Conservation (phyloP, 2,329 filamentous ascomycete species). For the Clarireedia sp. region DNA sequence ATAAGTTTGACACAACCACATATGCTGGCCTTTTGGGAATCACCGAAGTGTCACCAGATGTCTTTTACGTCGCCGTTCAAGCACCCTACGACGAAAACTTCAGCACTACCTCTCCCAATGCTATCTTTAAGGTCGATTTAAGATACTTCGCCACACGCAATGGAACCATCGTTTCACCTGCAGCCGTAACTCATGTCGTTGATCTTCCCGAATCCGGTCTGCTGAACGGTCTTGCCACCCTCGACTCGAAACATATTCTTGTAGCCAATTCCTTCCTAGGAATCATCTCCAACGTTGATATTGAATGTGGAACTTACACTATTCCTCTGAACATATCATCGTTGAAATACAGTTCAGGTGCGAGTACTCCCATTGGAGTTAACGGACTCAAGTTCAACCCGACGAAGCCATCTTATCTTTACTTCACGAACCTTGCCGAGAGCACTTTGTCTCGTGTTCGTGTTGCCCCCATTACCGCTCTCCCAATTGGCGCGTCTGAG, state of each 20-base stretch:
- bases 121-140: constrained; percentile 22
- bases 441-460: not conserved
- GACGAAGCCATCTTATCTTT: constrained; percentile 17
- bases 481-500: not conserved
- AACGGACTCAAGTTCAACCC: constrained; percentile 23
- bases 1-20: constrained; percentile 27
- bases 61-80: constrained; percentile 22
- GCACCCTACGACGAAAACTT: constrained; percentile 26
- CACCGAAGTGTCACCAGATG: constrained; percentile 24
- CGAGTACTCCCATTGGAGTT: constrained; percentile 12
- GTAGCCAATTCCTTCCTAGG: constrained; percentile 20
- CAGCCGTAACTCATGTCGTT: constrained; percentile 9
- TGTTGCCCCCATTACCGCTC: not conserved
- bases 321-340: constrained; percentile 21
- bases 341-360: constrained; percentile 12
- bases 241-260: constrained; percentile 16
- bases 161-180: not conserved
- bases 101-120: constrained; percentile 11
- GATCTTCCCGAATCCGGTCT: constrained; percentile 12
- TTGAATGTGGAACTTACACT: constrained; percentile 18
- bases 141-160: constrained; percentile 8
- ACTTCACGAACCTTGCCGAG: constrained; percentile 22
- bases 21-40: constrained; percentile 17
- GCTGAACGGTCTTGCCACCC: constrained; percentile 22
- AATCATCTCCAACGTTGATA: constrained; percentile 19